phyloP scores from a whole-genome alignment of 2,329 filamentous ascomycete species.

The Calonectria crousiana region DNA sequence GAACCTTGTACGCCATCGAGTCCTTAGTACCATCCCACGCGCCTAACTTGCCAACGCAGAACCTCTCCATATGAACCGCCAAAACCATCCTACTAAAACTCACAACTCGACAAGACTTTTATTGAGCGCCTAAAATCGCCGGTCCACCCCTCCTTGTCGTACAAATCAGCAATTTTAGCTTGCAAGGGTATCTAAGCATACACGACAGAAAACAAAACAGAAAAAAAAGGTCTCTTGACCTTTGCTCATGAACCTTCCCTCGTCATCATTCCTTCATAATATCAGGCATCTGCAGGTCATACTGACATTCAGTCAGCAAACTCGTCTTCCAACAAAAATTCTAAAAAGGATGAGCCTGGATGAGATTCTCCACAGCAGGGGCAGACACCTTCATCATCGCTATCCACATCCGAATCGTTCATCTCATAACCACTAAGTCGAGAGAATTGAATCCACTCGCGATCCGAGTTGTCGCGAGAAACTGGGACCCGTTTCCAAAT shows the following conservation, averaged over 20 bases:
- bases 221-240: not conserved
- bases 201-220: slow-evolving; percentile 31
- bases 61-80: not conserved
- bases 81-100: not conserved
- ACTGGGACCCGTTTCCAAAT: slow-evolving; percentile 65
- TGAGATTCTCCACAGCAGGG: slow-evolving; percentile 57
- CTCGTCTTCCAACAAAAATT: slow-evolving; percentile 46
- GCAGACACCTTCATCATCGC: slow-evolving; percentile 52
- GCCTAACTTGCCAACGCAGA: not conserved
- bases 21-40: not conserved
- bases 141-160: slow-evolving; percentile 17
- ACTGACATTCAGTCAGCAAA: slow-evolving; percentile 42
- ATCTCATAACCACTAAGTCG: slow-evolving; percentile 54
- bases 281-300: slow-evolving; percentile 26
- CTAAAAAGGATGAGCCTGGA: slow-evolving; percentile 51
- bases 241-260: slow-evolving; percentile 29
- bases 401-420: slow-evolving; percentile 48
- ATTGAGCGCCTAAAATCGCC: slow-evolving; percentile 21
- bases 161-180: slow-evolving; percentile 37
- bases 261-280: slow-evolving; percentile 26
- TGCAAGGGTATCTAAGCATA: slow-evolving; percentile 45
- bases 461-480: slow-evolving; percentile 53
- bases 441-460: slow-evolving; percentile 63
- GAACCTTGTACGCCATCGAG: not conserved
- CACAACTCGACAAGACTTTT: slow-evolving; percentile 12